Percentiles rank a stretch among this genome's conserved stretches.
phyloP scores from a whole-genome alignment of 1,284 basidiomycete genomes.

The Vanrija humicola region DNA sequence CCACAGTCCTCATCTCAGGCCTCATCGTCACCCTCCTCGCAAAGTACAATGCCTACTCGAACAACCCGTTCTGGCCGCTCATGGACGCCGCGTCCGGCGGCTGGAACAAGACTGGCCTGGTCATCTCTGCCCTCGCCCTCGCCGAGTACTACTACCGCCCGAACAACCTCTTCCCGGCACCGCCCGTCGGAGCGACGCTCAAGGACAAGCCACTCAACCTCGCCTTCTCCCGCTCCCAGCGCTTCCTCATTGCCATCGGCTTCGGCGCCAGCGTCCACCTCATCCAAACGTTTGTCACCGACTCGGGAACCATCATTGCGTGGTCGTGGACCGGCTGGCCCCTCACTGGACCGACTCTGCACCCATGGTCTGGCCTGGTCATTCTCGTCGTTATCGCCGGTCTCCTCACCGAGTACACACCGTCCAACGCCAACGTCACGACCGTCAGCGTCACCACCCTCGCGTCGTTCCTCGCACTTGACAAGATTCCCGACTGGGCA shows the following conservation, averaged over 20 bases:
- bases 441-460: constrained; percentile 2
- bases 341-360: constrained; percentile 66
- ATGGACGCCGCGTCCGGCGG: constrained; percentile 64
- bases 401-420: constrained; percentile 51
- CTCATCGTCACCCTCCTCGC: constrained; percentile 66
- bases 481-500: constrained; percentile 63
- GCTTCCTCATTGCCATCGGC: constrained; percentile 50
- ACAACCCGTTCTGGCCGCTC: constrained; percentile 85
- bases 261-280: constrained; percentile 72
- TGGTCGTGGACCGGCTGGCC: constrained; percentile 93
- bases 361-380: constrained; percentile 67
- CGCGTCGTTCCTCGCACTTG: constrained; percentile 55
- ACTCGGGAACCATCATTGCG: constrained; percentile 76
- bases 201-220: constrained; percentile 11
- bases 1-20: constrained; percentile 62
- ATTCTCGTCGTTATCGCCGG: constrained; percentile 64
- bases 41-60: constrained; percentile 73
- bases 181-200: constrained; percentile 13
- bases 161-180: constrained; percentile 31
- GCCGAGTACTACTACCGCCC: constrained; percentile 41
- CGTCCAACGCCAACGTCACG: background rate
- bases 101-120: constrained; percentile 65
- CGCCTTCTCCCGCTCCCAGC: constrained; percentile 12
- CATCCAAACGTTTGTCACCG: constrained; percentile 72
- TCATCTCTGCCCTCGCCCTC: constrained; percentile 40